Conservation (phyloP, 1,139 yeast genomes). For the Lodderomyces oxycetoniae region DNA sequence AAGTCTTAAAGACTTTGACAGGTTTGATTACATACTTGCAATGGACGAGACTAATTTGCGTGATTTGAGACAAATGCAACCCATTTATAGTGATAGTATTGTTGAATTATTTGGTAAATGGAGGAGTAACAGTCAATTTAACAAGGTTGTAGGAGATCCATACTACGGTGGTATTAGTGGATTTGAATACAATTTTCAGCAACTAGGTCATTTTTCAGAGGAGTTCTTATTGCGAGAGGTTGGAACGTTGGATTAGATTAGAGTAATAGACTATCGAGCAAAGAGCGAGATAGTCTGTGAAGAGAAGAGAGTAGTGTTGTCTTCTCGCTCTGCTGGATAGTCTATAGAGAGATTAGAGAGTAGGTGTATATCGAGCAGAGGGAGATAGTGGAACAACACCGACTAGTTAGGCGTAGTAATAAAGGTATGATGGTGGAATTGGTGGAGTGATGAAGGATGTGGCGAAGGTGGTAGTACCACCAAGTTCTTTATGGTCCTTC, state of each 20-base stretch:
- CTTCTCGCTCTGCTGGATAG: too few species aligned
- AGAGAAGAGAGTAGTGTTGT: too few species aligned
- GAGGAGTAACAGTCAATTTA: constrained; percentile 49
- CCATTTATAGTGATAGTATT: constrained; percentile 44
- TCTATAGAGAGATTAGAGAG: too few species aligned
- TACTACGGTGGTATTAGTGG: constrained; percentile 86
- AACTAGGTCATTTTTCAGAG: constrained; percentile 67
- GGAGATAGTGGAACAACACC: too few species aligned
- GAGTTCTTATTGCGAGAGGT: constrained; percentile 54
- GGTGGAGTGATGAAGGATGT: too few species aligned
- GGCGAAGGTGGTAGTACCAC: too few species aligned
- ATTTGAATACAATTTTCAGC: constrained; percentile 73
- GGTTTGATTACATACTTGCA: constrained; percentile 78
- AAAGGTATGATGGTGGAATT: too few species aligned
- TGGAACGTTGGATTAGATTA: constrained; percentile 16
- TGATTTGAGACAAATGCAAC: constrained; percentile 57
- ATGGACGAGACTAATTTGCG: constrained; percentile 73
- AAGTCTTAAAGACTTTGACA: constrained; percentile 47
- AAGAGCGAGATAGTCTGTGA: too few species aligned
- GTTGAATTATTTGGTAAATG: constrained; percentile 74
- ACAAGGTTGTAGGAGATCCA: constrained; percentile 75
- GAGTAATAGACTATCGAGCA: neutral
- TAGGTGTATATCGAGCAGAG: too few species aligned
- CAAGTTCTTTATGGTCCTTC: too few species aligned
- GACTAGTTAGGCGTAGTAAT: too few species aligned